Evolutionary conservation across 768 basidiomycete genomes (phyloP), one percentile per base, ranked within the genome.

Genomic region (Nidularia pulvinata): DNA sequence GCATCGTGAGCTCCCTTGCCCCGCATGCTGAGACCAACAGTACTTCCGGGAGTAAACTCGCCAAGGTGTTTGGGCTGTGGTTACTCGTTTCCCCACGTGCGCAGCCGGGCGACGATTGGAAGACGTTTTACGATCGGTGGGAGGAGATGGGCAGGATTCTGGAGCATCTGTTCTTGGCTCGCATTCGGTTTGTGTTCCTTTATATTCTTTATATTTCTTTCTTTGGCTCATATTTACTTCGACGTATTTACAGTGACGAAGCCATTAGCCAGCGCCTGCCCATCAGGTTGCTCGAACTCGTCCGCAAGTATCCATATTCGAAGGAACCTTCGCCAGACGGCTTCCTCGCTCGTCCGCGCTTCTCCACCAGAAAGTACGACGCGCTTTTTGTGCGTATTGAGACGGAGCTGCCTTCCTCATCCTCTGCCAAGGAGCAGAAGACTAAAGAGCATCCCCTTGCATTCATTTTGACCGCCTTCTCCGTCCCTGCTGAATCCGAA

Each of bases 21-120:
- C 78, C 88, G 4, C 88, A 88, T 59, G 76, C 85, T 6, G 91
- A 92, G 59, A 72, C 71, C 5, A 92, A 88, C 61, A 79, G 89
- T 48, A 84, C 84, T 1, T 89, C 88, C 6, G 90, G 88, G 25
- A 91, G 88, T 73, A 92, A 88, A 62, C 74, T 92, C 6, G 81
- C 85, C 33, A 90, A 85, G 65, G 75, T 86, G 53, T 72, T 89
- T 46, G 91, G 91, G 10, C 64, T 90, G 48, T 93, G 91, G 91
- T 68, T 92, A 22, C 69, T 93, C 11, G 69, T 79, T 3, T 7
- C 78, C 1, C 73, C 75, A 39, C 72, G 80, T 30, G 69, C 74
- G 3, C 75, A 78, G 42, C 69, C 71, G 10, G 75, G 69, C 1
- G 85, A 88, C 48, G 81, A 84, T 51, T 90, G 84, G 85, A 53